A percentile compares a stretch with the other conserved stretches of the same genome.
Conservation (phyloP, 306 rosid species). For the Corylus americana region DNA sequence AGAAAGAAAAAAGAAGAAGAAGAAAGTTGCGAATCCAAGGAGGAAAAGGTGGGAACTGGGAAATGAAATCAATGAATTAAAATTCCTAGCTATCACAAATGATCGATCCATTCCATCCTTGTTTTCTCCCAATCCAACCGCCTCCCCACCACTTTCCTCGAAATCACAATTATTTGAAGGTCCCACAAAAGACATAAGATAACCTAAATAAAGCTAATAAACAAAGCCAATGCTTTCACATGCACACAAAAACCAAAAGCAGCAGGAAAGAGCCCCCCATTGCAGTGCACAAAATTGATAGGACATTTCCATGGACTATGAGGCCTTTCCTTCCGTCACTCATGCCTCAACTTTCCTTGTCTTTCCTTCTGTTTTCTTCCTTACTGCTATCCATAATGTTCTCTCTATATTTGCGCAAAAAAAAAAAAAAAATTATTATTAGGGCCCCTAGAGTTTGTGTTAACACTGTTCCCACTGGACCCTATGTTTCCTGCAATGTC, state of each 20-base stretch:
- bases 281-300: slow-evolving; percentile 44
- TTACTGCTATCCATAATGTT: not conserved
- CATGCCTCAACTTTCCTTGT: slow-evolving; percentile 37
- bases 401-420: no score
- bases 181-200: not conserved
- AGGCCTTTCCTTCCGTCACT: slow-evolving; percentile 30
- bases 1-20: no score
- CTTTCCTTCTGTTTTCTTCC: slow-evolving; percentile 30
- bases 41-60: not conserved
- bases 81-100: not conserved
- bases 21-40: not conserved
- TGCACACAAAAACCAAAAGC: slow-evolving; percentile 45
- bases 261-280: slow-evolving; percentile 13
- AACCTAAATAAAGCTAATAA: not conserved
- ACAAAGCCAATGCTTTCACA: slow-evolving; percentile 43
- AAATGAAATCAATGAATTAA: not conserved
- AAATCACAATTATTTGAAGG: not conserved
- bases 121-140: not conserved
- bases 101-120: not conserved
- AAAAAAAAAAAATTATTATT: not conserved
- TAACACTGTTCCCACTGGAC: slow-evolving; percentile 34
- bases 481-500: slow-evolving; percentile 45
- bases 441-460: slow-evolving; percentile 34
- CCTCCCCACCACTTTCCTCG: not conserved
- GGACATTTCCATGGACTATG: slow-evolving; percentile 46